Percentiles rank a stretch among this genome's conserved stretches.
Evolutionary conservation across 805 yeast genomes (phyloP).

Genomic region (Yamadazyma sp.): DNA sequence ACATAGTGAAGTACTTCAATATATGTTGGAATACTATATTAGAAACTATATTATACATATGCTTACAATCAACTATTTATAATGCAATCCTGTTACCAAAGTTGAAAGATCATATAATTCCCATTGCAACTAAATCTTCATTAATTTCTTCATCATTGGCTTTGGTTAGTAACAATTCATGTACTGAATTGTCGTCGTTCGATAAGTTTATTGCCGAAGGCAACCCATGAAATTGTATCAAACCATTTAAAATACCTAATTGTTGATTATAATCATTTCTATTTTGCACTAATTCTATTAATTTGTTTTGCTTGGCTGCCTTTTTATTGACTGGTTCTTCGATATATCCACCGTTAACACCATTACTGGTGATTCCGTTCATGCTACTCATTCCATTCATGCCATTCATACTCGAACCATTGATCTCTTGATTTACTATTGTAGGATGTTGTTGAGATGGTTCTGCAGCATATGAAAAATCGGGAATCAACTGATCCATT

Average conservation of each 20-base stretch:
- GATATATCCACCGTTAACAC: slow-evolving; percentile 1
- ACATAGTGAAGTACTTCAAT: not conserved
- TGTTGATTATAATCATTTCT: slow-evolving; percentile 67
- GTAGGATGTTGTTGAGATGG: slow-evolving; percentile 23
- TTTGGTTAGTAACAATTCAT: slow-evolving; percentile 44
- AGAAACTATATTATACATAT: too few species aligned
- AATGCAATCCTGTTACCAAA: not conserved
- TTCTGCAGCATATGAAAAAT: slow-evolving; percentile 46
- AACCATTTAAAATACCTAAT: slow-evolving; percentile 65
- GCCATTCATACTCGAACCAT: not conserved
- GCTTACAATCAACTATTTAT: not conserved
- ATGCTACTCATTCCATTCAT: slow-evolving; percentile 2
- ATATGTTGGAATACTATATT: too few species aligned
- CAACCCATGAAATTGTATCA: slow-evolving; percentile 66
- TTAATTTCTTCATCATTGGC: slow-evolving; percentile 70
- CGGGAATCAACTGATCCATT: slow-evolving; percentile 64
- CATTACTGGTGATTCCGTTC: slow-evolving; percentile 1
- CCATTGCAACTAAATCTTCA: slow-evolving; percentile 71
- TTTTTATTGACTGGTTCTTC: slow-evolving; percentile 25
- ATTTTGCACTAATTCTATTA: slow-evolving; percentile 53
- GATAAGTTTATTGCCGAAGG: slow-evolving; percentile 69
- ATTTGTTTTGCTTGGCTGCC: slow-evolving; percentile 31
- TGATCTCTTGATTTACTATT: slow-evolving; percentile 2
- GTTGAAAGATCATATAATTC: slow-evolving; percentile 24
- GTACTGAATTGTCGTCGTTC: slow-evolving; percentile 19